phyloP scores from a whole-genome alignment of 2,329 filamentous ascomycete genomes.

The Aureobasidium musti region DNA sequence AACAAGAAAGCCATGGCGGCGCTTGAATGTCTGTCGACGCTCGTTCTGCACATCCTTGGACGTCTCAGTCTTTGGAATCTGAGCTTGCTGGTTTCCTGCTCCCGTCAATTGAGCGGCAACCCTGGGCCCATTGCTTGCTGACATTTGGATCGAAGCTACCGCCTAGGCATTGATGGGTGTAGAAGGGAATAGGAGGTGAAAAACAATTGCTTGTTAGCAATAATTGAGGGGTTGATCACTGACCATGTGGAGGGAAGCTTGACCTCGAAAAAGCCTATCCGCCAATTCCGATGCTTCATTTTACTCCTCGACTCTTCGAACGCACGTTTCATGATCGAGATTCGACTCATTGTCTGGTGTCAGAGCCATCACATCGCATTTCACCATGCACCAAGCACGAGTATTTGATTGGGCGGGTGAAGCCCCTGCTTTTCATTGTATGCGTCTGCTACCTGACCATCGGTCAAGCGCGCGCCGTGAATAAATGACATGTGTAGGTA shows the following conservation, averaged over 20 bases:
- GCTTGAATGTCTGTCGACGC: slow-evolving; percentile 55
- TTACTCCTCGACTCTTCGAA: slow-evolving; percentile 14
- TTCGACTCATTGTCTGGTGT: background rate
- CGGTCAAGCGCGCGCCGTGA: slow-evolving; percentile 24
- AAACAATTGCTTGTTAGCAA: background rate
- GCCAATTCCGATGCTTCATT: slow-evolving; percentile 2
- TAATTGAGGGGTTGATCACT: slow-evolving; percentile 21
- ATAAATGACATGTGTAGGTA: slow-evolving; percentile 27
- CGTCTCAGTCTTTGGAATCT: slow-evolving; percentile 25
- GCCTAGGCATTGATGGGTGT: slow-evolving; percentile 25
- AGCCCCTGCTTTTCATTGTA: slow-evolving; percentile 18
- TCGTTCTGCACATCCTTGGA: slow-evolving; percentile 43
- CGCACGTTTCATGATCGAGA: background rate
- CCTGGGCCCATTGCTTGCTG: slow-evolving; percentile 20
- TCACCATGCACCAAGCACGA: background rate
- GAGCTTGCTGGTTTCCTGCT: slow-evolving; percentile 20
- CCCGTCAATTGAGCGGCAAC: slow-evolving; percentile 21
- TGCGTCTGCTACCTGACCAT: slow-evolving; percentile 26
- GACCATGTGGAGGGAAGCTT: slow-evolving; percentile 17
- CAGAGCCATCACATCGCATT: background rate
- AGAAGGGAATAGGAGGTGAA: background rate
- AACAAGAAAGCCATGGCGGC: slow-evolving; percentile 55
- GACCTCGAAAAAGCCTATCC: background rate
- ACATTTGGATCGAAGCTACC: slow-evolving; percentile 25
- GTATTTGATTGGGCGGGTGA: background rate